A percentile compares a stretch with the other conserved stretches of the same genome.
These are phyloP conservation scores for Hibiscus syriacus DNA, from an alignment of 345 rosid genomes.

Conservation along the genomic window DNA sequence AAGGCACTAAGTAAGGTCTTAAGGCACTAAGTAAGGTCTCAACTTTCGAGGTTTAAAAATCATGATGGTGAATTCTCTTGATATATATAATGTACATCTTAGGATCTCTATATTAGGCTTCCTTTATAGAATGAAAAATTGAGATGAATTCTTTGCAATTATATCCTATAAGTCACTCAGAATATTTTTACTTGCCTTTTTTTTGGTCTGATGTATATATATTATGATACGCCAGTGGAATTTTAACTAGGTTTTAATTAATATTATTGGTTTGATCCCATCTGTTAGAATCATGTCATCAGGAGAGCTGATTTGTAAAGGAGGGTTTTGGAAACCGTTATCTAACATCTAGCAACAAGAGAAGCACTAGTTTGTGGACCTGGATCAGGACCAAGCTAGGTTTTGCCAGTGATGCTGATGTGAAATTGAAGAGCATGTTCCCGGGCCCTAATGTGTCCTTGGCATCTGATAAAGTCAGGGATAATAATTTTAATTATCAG, in stretches of 20 bases:
- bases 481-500: constrained; percentile 41
- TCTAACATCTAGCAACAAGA: constrained; percentile 43
- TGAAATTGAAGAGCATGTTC: constrained; percentile 40
- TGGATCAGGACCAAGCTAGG: constrained; percentile 62
- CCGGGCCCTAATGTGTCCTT: constrained; percentile 53
- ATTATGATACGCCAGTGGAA: neutral
- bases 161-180: neutral
- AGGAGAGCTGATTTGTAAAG: constrained; percentile 75
- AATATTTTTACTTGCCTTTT: neutral
- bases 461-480: constrained; percentile 72
- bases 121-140: neutral
- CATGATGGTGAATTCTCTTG: neutral
- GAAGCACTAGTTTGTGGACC: constrained; percentile 47
- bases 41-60: neutral
- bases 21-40: too few relatives aligned
- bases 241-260: neutral
- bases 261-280: neutral
- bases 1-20: neutral
- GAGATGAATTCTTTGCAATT: neutral
- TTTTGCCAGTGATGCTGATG: constrained; percentile 34
- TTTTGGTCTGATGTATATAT: neutral
- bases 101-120: neutral
- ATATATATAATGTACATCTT: neutral
- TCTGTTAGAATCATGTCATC: constrained; percentile 74
- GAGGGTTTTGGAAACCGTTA: constrained; percentile 79